phyloP scores from a whole-genome alignment of 306 rosid species.

The Sechiopsis laciniata region DNA sequence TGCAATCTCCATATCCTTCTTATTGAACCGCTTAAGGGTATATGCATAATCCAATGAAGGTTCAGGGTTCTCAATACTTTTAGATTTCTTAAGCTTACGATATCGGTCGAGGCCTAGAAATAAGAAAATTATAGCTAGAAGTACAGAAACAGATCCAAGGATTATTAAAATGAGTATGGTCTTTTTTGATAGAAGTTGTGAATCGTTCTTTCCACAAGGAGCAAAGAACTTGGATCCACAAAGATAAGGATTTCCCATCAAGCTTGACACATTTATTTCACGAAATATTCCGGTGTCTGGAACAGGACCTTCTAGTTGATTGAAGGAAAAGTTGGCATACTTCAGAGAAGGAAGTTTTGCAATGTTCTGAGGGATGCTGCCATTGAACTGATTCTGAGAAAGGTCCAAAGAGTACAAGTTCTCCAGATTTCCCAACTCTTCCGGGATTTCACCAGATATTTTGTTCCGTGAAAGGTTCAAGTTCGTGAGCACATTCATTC shows the following conservation, averaged over 20 bases:
- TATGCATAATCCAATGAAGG: constrained; percentile 28
- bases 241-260: constrained; percentile 60
- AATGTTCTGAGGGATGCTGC: constrained; percentile 48
- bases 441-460: constrained; percentile 56
- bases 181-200: constrained; percentile 26
- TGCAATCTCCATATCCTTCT: constrained; percentile 57
- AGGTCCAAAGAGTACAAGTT: constrained; percentile 60
- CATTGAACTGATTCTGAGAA: constrained; percentile 66
- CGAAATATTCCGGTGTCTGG: constrained; percentile 45
- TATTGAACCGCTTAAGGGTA: constrained; percentile 55
- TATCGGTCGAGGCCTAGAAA: not conserved
- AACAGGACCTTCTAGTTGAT: constrained; percentile 41
- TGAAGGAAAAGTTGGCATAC: constrained; percentile 68
- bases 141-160: not conserved
- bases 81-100: constrained; percentile 19
- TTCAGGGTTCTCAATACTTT: constrained; percentile 31
- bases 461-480: constrained; percentile 70
- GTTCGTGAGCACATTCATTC: constrained; percentile 43
- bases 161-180: not conserved
- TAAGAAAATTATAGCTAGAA: not conserved
- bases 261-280: constrained; percentile 40
- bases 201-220: constrained; percentile 36
- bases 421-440: constrained; percentile 40
- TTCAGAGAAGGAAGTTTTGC: constrained; percentile 47
- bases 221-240: constrained; percentile 52